Percentiles rank a stretch among this genome's conserved stretches.
Conservation (phyloP, 805 yeast species). For the Metschnikowia sp. region DNA sequence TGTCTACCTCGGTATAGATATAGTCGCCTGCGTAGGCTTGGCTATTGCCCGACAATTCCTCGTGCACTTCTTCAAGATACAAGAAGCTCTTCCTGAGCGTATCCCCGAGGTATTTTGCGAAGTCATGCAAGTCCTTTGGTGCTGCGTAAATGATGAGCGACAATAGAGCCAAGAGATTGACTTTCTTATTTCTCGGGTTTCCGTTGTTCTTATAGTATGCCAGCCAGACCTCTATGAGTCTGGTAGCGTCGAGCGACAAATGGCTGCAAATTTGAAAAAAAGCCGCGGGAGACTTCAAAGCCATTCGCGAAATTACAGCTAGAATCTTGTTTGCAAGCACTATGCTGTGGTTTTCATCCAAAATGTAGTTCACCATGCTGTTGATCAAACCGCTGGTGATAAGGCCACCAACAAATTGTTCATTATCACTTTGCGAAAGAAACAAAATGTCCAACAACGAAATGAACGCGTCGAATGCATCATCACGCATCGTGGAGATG, state of each 20-base stretch:
- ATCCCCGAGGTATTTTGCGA: conserved; percentile 20
- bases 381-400: conserved; percentile 45
- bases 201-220: conserved; percentile 50
- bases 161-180: conserved; percentile 60
- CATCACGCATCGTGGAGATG: conserved; percentile 64
- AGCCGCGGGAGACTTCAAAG: conserved; percentile 30
- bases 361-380: conserved; percentile 38
- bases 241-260: conserved; percentile 22
- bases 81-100: conserved; percentile 34
- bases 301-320: conserved; percentile 36
- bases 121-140: conserved; percentile 20
- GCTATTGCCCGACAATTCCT: conserved; percentile 36
- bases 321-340: conserved; percentile 36
- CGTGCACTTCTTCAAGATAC: conserved; percentile 74
- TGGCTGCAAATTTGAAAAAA: conserved; percentile 33
- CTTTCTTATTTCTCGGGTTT: conserved; percentile 72
- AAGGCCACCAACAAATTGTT: conserved; percentile 27
- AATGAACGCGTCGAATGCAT: conserved; percentile 54
- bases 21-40: conserved; percentile 36
- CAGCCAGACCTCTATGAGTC: conserved; percentile 36
- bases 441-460: conserved; percentile 52
- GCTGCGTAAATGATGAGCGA: conserved; percentile 41
- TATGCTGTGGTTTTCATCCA: conserved; percentile 43
- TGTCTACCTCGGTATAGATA: conserved; percentile 40
- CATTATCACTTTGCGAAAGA: conserved; percentile 25